These are phyloP conservation scores for Pichia gijzeniarum DNA, from an alignment of 805 yeast species.

Conservation along the genomic window DNA sequence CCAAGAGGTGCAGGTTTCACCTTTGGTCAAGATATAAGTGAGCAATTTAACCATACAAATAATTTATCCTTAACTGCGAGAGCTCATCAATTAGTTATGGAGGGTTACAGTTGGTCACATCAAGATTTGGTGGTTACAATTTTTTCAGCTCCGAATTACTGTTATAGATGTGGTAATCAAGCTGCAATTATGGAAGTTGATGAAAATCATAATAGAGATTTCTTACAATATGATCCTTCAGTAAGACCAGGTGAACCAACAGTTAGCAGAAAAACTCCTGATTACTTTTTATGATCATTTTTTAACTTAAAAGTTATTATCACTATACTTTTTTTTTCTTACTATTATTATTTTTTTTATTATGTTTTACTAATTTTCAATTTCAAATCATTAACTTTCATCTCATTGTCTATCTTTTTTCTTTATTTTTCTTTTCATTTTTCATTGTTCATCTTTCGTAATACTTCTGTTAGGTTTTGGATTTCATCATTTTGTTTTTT, in stretches of 20 bases:
- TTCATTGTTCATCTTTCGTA: not conserved
- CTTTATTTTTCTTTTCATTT: not conserved
- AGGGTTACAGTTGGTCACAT: conserved; percentile 92
- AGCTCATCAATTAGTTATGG: conserved; percentile 98
- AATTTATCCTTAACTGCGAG: conserved; percentile 81
- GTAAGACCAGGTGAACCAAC: conserved; percentile 98
- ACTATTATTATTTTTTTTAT: conserved; percentile 1
- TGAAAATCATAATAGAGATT: conserved; percentile 85
- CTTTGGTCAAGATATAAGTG: conserved; percentile 92
- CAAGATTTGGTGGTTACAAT: conserved; percentile 92
- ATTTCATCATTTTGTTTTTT: not conserved
- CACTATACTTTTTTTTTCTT: conserved; percentile 1
- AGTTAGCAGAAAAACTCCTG: conserved; percentile 94
- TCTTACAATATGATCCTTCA: conserved; percentile 92
- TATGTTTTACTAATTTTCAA: not conserved
- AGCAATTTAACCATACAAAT: conserved; percentile 88
- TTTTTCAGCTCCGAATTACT: conserved; percentile 92
- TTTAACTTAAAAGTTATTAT: not conserved
- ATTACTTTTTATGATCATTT: conserved; percentile 67
- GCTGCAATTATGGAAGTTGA: conserved; percentile 98
- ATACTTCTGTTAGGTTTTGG: conserved; percentile 1
- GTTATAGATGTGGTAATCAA: conserved; percentile 96
- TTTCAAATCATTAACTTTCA: not conserved
- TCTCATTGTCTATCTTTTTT: not conserved
- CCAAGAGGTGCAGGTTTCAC: conserved; percentile 99